phyloP scores from a whole-genome alignment of 2,329 filamentous ascomycete species.

The Fusarium sp. region DNA sequence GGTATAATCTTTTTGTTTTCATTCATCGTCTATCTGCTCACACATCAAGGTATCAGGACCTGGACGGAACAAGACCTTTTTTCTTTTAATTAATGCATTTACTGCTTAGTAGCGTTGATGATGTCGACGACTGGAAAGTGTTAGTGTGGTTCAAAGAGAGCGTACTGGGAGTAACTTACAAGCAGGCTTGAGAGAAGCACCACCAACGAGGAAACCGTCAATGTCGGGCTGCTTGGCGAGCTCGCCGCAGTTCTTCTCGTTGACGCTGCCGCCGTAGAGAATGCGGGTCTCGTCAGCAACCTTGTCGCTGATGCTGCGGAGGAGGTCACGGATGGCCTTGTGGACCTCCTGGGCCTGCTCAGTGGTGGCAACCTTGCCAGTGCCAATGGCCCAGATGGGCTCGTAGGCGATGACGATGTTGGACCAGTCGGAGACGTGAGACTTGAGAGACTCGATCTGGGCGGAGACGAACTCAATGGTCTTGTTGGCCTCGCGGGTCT shows the following conservation, averaged over 20 bases:
- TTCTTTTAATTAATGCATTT: slow-evolving; percentile 48
- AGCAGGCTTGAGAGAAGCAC: slow-evolving; percentile 95
- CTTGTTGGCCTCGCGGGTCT: slow-evolving; percentile 88
- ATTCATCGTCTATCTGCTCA: slow-evolving; percentile 43
- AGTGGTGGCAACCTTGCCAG: slow-evolving; percentile 90
- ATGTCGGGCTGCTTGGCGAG: slow-evolving; percentile 94
- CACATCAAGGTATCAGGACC: slow-evolving; percentile 19
- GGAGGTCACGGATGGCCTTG: slow-evolving; percentile 90
- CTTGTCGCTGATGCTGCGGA: slow-evolving; percentile 79
- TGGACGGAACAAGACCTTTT: slow-evolving; percentile 28
- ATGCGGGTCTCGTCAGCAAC: slow-evolving; percentile 90
- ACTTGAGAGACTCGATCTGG: slow-evolving; percentile 87
- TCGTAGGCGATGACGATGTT: slow-evolving; percentile 98
- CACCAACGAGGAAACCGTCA: slow-evolving; percentile 97
- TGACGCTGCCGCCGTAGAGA: slow-evolving; percentile 96
- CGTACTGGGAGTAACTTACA: slow-evolving; percentile 69
- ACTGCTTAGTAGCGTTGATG: slow-evolving; percentile 67
- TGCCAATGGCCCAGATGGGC: slow-evolving; percentile 97
- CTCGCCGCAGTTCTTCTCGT: slow-evolving; percentile 97
- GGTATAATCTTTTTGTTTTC: slow-evolving; percentile 46
- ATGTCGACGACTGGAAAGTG: slow-evolving; percentile 66
- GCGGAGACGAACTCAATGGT: slow-evolving; percentile 87
- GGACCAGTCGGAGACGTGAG: slow-evolving; percentile 84
- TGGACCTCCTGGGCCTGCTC: slow-evolving; percentile 95
- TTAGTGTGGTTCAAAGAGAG: slow-evolving; percentile 23